These are phyloP conservation scores for Acer saccharum DNA, from an alignment of 345 rosid species.

Conservation along the genomic window DNA sequence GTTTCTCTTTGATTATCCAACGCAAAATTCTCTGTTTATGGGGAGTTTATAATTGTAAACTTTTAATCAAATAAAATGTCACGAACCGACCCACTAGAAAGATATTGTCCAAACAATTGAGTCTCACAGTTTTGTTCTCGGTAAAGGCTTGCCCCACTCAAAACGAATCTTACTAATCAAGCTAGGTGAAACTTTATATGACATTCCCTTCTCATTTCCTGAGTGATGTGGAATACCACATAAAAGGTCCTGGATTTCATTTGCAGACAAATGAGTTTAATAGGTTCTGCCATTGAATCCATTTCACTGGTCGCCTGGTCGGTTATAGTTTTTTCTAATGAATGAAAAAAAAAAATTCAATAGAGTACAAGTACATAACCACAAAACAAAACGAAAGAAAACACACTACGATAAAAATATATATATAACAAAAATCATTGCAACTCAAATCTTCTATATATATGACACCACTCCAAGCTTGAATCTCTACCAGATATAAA, in stretches of 20 bases:
- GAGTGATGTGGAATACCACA: background rate
- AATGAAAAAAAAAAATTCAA: background rate
- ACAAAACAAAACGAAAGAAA: conserved; percentile 1
- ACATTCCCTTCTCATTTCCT: no score
- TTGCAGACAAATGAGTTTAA: background rate
- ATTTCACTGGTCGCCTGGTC: background rate
- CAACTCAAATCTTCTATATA: conserved; percentile 8
- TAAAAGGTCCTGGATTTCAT: background rate
- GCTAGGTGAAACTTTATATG: no score
- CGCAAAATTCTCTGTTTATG: no score
- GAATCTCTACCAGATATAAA: background rate
- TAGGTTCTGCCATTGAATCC: background rate
- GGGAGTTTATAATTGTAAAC: no score
- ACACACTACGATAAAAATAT: conserved; percentile 14
- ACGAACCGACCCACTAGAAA: no score
- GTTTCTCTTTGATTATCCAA: background rate
- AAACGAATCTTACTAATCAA: no score
- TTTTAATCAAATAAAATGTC: no score
- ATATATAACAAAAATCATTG: background rate
- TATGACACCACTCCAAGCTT: background rate
- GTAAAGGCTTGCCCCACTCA: no score
- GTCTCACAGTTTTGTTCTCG: no score
- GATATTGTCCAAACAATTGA: no score
- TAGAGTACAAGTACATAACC: background rate
- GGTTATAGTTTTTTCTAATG: background rate